phyloP scores from a whole-genome alignment of 2,329 filamentous ascomycete species.

The Colletotrichum tropicale region DNA sequence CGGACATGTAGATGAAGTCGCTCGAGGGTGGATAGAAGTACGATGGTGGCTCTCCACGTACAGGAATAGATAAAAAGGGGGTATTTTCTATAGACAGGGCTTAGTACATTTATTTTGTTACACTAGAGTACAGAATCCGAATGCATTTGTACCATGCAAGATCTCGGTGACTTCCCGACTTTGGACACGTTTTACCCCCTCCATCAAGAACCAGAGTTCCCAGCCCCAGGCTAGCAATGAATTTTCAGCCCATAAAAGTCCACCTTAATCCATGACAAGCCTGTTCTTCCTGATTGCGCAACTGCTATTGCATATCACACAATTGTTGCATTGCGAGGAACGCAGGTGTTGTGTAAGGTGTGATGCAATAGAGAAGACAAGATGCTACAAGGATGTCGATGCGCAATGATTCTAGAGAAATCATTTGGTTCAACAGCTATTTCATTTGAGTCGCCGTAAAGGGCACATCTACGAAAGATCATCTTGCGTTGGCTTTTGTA shows the following conservation, averaged over 20 bases:
- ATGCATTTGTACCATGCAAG: neutral
- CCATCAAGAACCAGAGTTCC: neutral
- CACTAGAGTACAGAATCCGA: neutral
- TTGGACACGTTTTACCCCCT: neutral
- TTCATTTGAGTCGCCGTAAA: neutral
- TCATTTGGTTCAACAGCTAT: neutral
- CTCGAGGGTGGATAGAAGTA: neutral
- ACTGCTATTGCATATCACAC: neutral
- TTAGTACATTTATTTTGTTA: neutral
- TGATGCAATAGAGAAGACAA: neutral
- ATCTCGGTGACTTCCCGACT: neutral
- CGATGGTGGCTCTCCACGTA: neutral
- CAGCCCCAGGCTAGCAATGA: neutral
- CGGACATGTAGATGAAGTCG: neutral
- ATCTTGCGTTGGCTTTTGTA: neutral
- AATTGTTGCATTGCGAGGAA: neutral
- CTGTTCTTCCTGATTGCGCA: neutral
- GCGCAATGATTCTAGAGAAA: neutral
- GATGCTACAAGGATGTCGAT: neutral
- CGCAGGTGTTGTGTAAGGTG: accelerated
- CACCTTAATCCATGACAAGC: neutral
- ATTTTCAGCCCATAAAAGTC: neutral
- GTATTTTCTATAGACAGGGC: neutral
- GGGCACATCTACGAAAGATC: accelerated
- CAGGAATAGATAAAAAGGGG: neutral